Evolutionary conservation across 345 rosid species (phyloP), one percentile per base, ranked within the genome.

Genomic region (Trapa incisa): DNA sequence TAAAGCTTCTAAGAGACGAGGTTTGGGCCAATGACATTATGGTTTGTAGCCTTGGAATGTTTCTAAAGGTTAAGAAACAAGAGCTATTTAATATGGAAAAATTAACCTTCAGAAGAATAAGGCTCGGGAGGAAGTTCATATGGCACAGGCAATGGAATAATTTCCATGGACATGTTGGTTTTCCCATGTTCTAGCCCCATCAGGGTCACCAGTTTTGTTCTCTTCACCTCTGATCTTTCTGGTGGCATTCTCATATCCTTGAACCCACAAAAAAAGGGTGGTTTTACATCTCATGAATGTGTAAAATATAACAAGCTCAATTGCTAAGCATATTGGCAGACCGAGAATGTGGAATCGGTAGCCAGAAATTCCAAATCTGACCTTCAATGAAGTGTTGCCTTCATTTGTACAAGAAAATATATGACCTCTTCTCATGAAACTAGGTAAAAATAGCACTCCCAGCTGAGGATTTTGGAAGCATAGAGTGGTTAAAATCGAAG

Each of bases 401-500:
- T 45, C 60, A 33, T 64, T 58, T 32, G 87, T 86, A 80, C 99
- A 91, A 35, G 91, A 88, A 81, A 93, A 87, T 15, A 32, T 57
- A 64, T 71, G 56, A 60, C 75, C 80, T 67, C 67, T 68, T 74
- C 67, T 75, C 48, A 53, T 10, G 35, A 66, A 37, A 66, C 78
- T 74, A 37, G 95, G 92, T 73, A 94, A 70, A 71, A 94, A 87
- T 64, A 94, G 77, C 70, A 91, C 97, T 0, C 99, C 99, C 76
- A 94, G 75, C 99, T 88, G 74, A 57, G 71, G 68, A 61, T 16
- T 57, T 64, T 6, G 52, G 41, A 32, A 11, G 16, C 38, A 58
- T 3, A 58, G 38, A 58, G 37, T 1, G 35, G 37, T 32, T 58
- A 11, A 58, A 33, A 45, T 45, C 5, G 12, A 29, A 10, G 63